Percentiles rank a stretch among this genome's conserved stretches.
These are phyloP conservation scores for Acer yangbiense DNA, from an alignment of 345 rosid species.

Conservation along the genomic window DNA sequence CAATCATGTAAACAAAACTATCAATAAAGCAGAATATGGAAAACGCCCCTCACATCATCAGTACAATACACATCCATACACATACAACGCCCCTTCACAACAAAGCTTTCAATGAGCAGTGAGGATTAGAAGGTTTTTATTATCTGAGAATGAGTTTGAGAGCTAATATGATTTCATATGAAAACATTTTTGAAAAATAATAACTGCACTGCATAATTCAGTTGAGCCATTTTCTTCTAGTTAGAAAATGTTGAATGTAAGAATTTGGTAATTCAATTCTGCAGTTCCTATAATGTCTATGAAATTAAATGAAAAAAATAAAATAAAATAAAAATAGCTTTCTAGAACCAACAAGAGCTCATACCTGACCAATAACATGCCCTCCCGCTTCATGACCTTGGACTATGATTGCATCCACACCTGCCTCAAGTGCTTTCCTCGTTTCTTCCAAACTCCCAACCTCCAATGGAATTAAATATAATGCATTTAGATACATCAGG, in stretches of 20 bases:
- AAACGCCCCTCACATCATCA: background rate
- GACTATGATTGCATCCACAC: constrained; percentile 84
- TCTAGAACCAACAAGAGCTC: background rate
- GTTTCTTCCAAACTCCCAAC: constrained; percentile 76
- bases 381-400: constrained; percentile 96
- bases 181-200: background rate
- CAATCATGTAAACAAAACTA: background rate
- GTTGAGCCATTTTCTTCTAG: background rate
- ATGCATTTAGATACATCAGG: constrained; percentile 6
- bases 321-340: background rate
- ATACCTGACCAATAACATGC: constrained; percentile 81
- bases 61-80: background rate
- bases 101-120: background rate
- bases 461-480: constrained; percentile 31
- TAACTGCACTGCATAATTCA: background rate
- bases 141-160: background rate
- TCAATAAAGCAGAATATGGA: background rate
- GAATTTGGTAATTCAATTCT: background rate
- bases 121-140: background rate
- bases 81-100: background rate
- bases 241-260: background rate
- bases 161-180: background rate
- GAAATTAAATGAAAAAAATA: background rate
- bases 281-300: background rate
- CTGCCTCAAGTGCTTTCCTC: constrained; percentile 51